Evolutionary conservation across 331 rosid species (phyloP).

Genomic region (Malus hybrid): DNA sequence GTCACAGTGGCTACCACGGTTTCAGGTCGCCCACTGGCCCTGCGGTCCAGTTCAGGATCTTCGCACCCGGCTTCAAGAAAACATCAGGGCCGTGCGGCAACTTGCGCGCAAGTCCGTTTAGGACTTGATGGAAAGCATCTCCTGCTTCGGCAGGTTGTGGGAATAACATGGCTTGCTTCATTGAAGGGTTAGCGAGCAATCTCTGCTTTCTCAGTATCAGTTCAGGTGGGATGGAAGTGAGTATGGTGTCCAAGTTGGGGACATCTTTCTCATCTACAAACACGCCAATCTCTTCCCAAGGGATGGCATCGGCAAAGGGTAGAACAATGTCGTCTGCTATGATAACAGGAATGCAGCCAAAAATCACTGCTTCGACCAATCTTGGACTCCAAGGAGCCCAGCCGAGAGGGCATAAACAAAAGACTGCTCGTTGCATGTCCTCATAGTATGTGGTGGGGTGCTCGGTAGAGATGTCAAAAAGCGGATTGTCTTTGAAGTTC

Average conservation of each 20-base stretch:
- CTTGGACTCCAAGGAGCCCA: constrained; percentile 99
- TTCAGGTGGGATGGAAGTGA: constrained; percentile 77
- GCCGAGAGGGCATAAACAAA: constrained; percentile 94
- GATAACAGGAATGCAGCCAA: constrained; percentile 94
- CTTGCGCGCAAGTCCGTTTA: constrained; percentile 86
- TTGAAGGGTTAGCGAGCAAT: constrained; percentile 92
- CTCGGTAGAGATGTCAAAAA: constrained; percentile 86
- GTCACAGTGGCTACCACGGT: constrained; percentile 55
- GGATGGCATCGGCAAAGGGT: constrained; percentile 95
- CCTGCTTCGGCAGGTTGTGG: constrained; percentile 90
- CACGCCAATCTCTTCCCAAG: constrained; percentile 95
- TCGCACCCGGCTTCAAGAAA: constrained; percentile 59
- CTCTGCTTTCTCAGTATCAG: constrained; percentile 77
- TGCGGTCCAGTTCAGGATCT: constrained; percentile 78
- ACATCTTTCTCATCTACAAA: constrained; percentile 78
- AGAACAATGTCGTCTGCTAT: constrained; percentile 93
- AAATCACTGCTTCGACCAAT: constrained; percentile 86
- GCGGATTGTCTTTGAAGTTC: constrained; percentile 90
- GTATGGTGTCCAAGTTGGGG: constrained; percentile 72
- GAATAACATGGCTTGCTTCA: constrained; percentile 95
- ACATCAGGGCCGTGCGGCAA: constrained; percentile 58
- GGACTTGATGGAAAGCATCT: constrained; percentile 88
- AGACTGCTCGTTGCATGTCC: constrained; percentile 96
- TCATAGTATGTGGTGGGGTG: constrained; percentile 92
- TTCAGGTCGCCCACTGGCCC: constrained; percentile 92